phyloP scores from a whole-genome alignment of 495 filamentous ascomycete species.

The Lindgomyces ingoldianus region DNA sequence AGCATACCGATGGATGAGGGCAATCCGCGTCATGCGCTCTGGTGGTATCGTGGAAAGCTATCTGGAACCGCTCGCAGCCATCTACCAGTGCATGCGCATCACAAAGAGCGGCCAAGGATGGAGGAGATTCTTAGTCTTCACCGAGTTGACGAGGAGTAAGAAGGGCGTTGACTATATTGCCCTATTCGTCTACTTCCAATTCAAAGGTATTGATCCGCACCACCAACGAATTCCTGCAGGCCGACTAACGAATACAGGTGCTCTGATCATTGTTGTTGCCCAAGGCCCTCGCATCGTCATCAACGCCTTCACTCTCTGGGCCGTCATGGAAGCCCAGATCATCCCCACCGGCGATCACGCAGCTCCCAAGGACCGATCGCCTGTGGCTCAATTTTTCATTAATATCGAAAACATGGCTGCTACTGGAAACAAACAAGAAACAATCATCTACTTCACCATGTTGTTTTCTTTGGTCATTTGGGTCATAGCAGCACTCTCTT shows the following conservation, averaged over 20 bases:
- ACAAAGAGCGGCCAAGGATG: constrained; percentile 68
- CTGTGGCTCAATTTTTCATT: constrained; percentile 46
- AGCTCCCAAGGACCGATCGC: constrained; percentile 49
- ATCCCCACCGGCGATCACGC: constrained; percentile 60
- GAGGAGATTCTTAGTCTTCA: constrained; percentile 87
- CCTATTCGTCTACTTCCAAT: constrained; percentile 90
- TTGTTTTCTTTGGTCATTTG: constrained; percentile 87
- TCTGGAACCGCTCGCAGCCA: constrained; percentile 80
- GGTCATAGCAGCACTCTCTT: constrained; percentile 74
- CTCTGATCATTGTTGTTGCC: constrained; percentile 83
- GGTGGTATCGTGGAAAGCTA: constrained; percentile 90
- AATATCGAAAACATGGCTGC: constrained; percentile 71
- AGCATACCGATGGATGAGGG: constrained; percentile 72
- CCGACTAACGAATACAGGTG: constrained; percentile 55
- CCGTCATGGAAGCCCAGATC: constrained; percentile 70
- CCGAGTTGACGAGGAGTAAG: constrained; percentile 85
- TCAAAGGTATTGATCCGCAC: constrained; percentile 69
- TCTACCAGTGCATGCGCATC: constrained; percentile 74
- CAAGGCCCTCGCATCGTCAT: constrained; percentile 87
- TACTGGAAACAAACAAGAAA: constrained; percentile 67
- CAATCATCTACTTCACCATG: constrained; percentile 84
- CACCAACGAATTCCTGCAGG: constrained; percentile 6
- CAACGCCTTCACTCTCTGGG: constrained; percentile 84
- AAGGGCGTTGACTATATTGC: constrained; percentile 90
- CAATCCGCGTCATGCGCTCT: constrained; percentile 73